phyloP scores from a whole-genome alignment of 2,329 filamentous ascomycete species.

The Fusarium napiforme region DNA sequence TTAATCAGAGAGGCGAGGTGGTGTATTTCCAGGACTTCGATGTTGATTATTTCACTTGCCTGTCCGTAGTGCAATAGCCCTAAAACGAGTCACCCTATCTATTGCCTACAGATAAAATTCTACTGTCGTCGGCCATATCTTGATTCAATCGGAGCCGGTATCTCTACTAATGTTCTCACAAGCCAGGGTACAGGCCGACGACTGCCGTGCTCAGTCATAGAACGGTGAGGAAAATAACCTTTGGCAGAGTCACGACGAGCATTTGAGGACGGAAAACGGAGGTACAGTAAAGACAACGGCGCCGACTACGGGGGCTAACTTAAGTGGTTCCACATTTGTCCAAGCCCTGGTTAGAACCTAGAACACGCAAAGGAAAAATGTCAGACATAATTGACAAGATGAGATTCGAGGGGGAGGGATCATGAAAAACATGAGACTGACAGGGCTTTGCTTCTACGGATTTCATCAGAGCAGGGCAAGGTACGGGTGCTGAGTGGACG shows the following conservation, averaged over 20 bases:
- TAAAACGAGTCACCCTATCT: slow-evolving; percentile 19
- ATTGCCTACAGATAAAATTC: not conserved
- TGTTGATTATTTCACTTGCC: not conserved
- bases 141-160: not conserved
- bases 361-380: slow-evolving; percentile 24
- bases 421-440: slow-evolving; percentile 1
- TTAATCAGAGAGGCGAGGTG: slow-evolving; percentile 1
- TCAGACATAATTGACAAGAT: slow-evolving; percentile 33
- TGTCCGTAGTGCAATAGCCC: slow-evolving; percentile 20
- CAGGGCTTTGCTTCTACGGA: not conserved
- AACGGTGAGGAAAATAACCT: slow-evolving; percentile 6
- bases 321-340: slow-evolving; percentile 20
- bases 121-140: slow-evolving; percentile 4
- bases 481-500: slow-evolving; percentile 23
- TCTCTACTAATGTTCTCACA: not conserved
- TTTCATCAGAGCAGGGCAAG: not conserved
- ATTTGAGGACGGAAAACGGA: slow-evolving; percentile 28
- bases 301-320: slow-evolving; percentile 37
- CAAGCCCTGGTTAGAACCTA: slow-evolving; percentile 13
- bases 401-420: slow-evolving; percentile 15
- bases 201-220: slow-evolving; percentile 28
- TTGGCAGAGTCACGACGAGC: not conserved
- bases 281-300: slow-evolving; percentile 26
- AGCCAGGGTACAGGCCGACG: slow-evolving; percentile 24
- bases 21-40: slow-evolving; percentile 6